Conservation (phyloP, 2,329 filamentous ascomycete species). For the Pyricularia sp. region DNA sequence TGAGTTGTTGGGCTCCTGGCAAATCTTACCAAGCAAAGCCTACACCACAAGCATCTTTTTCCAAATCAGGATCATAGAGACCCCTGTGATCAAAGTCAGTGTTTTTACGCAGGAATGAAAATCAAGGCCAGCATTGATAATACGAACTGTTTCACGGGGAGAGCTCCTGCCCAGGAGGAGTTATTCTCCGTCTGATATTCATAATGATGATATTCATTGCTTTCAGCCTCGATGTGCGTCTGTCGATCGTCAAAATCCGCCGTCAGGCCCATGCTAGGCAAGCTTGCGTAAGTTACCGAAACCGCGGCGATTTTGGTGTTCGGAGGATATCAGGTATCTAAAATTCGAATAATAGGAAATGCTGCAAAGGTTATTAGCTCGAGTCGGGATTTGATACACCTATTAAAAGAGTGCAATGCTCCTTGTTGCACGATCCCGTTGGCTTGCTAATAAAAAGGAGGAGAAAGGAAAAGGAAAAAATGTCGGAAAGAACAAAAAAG, state of each 20-base stretch:
- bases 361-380: not conserved
- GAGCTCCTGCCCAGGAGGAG: conserved; percentile 80
- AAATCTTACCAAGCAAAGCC: conserved; percentile 80
- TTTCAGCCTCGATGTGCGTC: conserved; percentile 49
- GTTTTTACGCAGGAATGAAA: no score
- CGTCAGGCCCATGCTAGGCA: conserved; percentile 61
- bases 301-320: not conserved
- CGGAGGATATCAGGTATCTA: not conserved
- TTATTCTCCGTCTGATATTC: conserved; percentile 84
- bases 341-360: not conserved
- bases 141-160: conserved; percentile 83
- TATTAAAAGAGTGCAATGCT: not conserved
- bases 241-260: conserved; percentile 62
- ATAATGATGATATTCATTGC: conserved; percentile 59
- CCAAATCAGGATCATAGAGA: conserved; percentile 89
- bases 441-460: not conserved
- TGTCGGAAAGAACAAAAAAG: not conserved
- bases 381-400: not conserved
- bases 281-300: conserved; percentile 21
- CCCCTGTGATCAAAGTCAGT: conserved; percentile 36
- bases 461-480: not conserved
- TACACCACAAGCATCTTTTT: conserved; percentile 99
- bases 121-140: conserved; percentile 7
- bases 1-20: not conserved
- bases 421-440: not conserved